Conservation (phyloP, 116 monocot genomes). For the Cymodocea nodosa region DNA sequence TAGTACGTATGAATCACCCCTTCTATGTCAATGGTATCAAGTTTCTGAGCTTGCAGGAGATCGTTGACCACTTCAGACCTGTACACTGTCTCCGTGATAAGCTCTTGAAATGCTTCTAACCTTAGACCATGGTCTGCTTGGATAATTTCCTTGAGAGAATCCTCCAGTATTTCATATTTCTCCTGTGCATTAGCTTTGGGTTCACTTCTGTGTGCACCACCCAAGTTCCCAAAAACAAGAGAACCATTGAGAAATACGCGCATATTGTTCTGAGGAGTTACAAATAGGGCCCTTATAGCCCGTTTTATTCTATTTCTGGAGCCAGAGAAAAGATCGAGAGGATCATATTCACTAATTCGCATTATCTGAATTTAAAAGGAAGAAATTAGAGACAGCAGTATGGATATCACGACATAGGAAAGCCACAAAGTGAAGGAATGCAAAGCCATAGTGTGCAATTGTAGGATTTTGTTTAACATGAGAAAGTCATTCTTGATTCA, state of each 20-base stretch:
- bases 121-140: constrained; percentile 17
- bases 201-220: constrained; percentile 27
- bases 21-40: constrained; percentile 76
- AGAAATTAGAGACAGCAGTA: neutral
- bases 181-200: constrained; percentile 8
- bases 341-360: constrained; percentile 62
- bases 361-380: constrained; percentile 38
- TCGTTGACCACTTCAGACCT: constrained; percentile 36
- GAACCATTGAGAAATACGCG: constrained; percentile 70
- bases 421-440: neutral
- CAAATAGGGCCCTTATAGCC: constrained; percentile 49
- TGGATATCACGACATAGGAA: neutral
- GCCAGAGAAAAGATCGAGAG: constrained; percentile 88
- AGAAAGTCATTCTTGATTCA: too few species aligned
- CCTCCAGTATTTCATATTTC: constrained; percentile 21
- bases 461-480: neutral
- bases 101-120: constrained; percentile 39
- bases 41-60: constrained; percentile 65
- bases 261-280: constrained; percentile 75
- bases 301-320: constrained; percentile 45
- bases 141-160: constrained; percentile 21
- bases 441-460: neutral
- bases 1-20: constrained; percentile 93
- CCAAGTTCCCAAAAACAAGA: constrained; percentile 60
- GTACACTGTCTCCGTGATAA: constrained; percentile 50